These are phyloP conservation scores for Wickerhamomyces rabaulensis DNA, from an alignment of 805 yeast species.

Conservation along the genomic window DNA sequence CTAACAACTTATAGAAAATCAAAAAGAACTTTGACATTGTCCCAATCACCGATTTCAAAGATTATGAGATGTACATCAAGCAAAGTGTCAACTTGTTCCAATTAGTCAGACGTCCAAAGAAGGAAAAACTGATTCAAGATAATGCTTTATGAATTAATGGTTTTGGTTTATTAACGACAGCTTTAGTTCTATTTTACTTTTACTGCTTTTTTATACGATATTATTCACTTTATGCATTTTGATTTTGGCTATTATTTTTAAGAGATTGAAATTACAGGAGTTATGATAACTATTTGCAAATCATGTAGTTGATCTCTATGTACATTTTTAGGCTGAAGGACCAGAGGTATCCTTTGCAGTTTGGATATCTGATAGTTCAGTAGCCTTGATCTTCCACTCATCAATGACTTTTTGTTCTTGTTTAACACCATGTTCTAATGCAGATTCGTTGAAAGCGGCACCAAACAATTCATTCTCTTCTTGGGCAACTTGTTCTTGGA, in stretches of 20 bases:
- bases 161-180: neutral
- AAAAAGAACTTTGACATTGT: slow-evolving; percentile 27
- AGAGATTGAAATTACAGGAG: neutral
- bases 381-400: slow-evolving; percentile 70
- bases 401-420: slow-evolving; percentile 68
- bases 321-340: neutral
- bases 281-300: neutral
- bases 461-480: slow-evolving; percentile 91
- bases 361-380: slow-evolving; percentile 42
- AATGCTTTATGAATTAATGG: neutral
- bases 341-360: slow-evolving; percentile 11
- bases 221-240: neutral
- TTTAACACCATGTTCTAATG: slow-evolving; percentile 62
- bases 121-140: neutral
- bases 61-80: slow-evolving; percentile 30
- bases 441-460: slow-evolving; percentile 57
- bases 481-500: slow-evolving; percentile 60
- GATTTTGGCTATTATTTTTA: neutral
- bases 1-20: slow-evolving; percentile 14
- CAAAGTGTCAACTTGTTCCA: slow-evolving; percentile 38
- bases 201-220: too few species aligned
- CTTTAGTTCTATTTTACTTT: neutral
- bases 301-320: neutral
- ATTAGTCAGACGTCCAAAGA: slow-evolving; percentile 24
- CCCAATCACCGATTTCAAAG: slow-evolving; percentile 28